Conservation (phyloP, 1,139 yeast genomes). For the Debaryomyces singareniensis region DNA sequence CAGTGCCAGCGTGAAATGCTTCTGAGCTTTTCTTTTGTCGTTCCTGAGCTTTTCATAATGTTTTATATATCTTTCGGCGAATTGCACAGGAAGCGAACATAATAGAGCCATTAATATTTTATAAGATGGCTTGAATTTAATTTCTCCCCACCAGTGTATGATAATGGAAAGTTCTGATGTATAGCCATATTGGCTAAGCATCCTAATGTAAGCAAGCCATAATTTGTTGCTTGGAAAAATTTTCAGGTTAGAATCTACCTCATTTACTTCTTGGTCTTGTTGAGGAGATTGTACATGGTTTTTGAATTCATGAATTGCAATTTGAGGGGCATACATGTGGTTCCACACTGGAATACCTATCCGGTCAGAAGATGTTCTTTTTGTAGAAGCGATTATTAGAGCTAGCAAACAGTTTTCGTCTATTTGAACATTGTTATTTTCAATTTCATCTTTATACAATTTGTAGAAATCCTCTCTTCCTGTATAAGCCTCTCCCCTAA, state of each 20-base stretch:
- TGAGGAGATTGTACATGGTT: constrained; percentile 13
- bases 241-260: constrained; percentile 5
- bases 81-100: constrained; percentile 33
- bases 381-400: constrained; percentile 31
- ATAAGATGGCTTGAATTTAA: constrained; percentile 41
- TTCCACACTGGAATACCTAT: constrained; percentile 33
- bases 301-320: constrained; percentile 55
- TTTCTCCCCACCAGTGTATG: constrained; percentile 53
- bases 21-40: too few relatives aligned
- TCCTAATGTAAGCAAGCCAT: constrained; percentile 46
- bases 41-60: constrained; percentile 26
- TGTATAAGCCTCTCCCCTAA: constrained; percentile 40
- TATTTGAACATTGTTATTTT: constrained; percentile 15
- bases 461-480: constrained; percentile 30
- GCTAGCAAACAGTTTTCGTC: constrained; percentile 37
- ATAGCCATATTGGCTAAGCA: constrained; percentile 44
- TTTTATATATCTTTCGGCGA: constrained; percentile 30
- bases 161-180: constrained; percentile 45
- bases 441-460: constrained; percentile 24
- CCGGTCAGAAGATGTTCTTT: constrained; percentile 6
- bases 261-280: constrained; percentile 16
- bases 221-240: constrained; percentile 41
- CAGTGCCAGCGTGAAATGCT: too few relatives aligned
- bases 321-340: constrained; percentile 49
- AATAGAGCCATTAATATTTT: constrained; percentile 30